Evolutionary conservation across 306 rosid species (phyloP), one percentile per base, ranked within the genome.

Genomic region (Dalbergia cochinchinensis): DNA sequence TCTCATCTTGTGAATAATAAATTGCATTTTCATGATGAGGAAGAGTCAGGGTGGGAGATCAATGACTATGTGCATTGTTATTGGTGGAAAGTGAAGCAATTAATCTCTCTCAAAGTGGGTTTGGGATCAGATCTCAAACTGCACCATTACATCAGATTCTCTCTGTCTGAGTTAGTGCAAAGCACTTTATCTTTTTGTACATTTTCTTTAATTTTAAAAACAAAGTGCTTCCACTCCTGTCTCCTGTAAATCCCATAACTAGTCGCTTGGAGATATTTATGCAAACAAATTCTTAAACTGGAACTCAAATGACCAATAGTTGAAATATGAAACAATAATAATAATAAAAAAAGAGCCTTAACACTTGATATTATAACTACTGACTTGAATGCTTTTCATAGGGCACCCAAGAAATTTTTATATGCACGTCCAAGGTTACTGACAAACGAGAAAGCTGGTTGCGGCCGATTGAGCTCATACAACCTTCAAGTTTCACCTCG

Each of bases 1-100:
- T 75, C 39, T 35, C 35, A 61, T 45, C 48, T 54, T 64, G 57
- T 34, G 16, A 3, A 47, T 11, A 75, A 6, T 3, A 76, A 4
- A 47, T 6, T 33, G 13, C 71, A 63, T 63, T 45, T 57, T 76
- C 65, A 63, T 50, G 8, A 37, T n/a, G 31, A 13, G 64, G 48
- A 51, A 54, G 64, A 54, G 72, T 18, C 51, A 41, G 34, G 14
- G 42, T 8, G 15, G 54, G 33, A 34, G 50, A 16, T 11, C 34
- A 31, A 45, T 73, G 53, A 72, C 13, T 35, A 37, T 73, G 78
- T 61, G 48, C 59, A 68, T 78, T 79, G 54, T 41, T 73, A 47
- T 65, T 73, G 82, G 84, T 82, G 86, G 85, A 76, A 76, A 51
- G 15, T 81, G 80, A 82, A 50, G 37, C 71, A 73, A 67, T 80